Evolutionary conservation across 2,329 filamentous ascomycete species (phyloP).

Genomic region (Zalaria sp.): DNA sequence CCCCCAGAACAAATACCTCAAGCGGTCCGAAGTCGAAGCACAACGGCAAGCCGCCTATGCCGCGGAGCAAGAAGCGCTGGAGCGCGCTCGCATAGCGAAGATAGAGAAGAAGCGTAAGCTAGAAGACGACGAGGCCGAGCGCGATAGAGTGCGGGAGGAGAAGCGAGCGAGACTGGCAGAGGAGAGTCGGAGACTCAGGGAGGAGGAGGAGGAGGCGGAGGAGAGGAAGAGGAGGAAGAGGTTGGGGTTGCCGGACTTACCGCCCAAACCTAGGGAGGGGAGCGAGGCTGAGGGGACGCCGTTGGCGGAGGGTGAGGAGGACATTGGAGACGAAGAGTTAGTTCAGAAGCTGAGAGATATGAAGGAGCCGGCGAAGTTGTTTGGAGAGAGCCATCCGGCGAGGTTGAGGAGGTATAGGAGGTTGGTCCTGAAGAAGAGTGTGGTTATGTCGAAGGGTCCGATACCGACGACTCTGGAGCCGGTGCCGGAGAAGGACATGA

Average conservation of each 20-base stretch:
- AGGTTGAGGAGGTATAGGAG: conserved; percentile 58
- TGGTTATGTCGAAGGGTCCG: conserved; percentile 52
- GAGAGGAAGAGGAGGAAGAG: conserved; percentile 61
- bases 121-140: conserved; percentile 69
- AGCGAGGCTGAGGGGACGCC: conserved; percentile 19
- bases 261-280: conserved; percentile 32
- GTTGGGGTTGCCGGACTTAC: conserved; percentile 65
- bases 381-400: conserved; percentile 64
- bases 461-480: conserved; percentile 75
- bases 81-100: conserved; percentile 55
- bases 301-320: conserved; percentile 31
- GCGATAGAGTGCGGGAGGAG: conserved; percentile 58
- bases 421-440: conserved; percentile 33
- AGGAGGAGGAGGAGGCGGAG: conserved; percentile 60
- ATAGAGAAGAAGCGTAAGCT: conserved; percentile 69
- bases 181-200: conserved; percentile 54
- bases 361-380: conserved; percentile 60
- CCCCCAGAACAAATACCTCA: conserved; percentile 60
- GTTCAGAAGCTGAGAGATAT: conserved; percentile 52
- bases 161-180: conserved; percentile 72
- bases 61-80: conserved; percentile 63
- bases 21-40: conserved; percentile 74
- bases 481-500: conserved; percentile 80
- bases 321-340: conserved; percentile 60
- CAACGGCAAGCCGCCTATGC: conserved; percentile 67